Base-by-base conservation (phyloP, 345 rosid genomes). In the Mallotus nudiflorus region DNA sequence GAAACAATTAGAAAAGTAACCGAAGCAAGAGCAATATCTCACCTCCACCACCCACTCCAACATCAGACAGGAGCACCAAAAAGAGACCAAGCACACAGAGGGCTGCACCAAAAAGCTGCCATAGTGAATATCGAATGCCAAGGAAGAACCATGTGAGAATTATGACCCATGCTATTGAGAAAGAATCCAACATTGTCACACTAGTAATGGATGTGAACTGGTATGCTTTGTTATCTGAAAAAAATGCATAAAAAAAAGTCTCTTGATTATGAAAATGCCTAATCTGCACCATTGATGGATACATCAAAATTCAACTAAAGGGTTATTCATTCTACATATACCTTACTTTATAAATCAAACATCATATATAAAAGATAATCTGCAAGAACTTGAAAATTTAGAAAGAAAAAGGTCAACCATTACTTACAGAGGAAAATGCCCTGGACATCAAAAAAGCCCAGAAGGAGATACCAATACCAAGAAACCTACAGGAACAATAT, bases 381-480 rank as follows among this genome's bases (percentile, higher is more conserved):
- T 22, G 14, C 25, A 22, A 5, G 72, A 46, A 48, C 37, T 31
- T 18, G n/a, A 13, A 33, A 40, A 42, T 63, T 4, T 42, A 42
- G 11, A 42, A 42, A 42, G 46, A 42, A 9, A 42, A 42, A 9
- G 46, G 46, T 42, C 46, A 42, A 42, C 11, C 37, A 42, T 8
- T n/a, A 74, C 88, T 73, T 70, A 88, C 88, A 82, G 55, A 84
- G 83, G 73, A 65, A 84, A 71, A 76, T 84, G 37, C 86, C 88
- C 75, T 84, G 84, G 49, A 84, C 88, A 70, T 86, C 90, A 67
- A 81, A 67, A 60, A 81, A 80, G n/a, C 86, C 86, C 18, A 86
- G 69, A 40, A 85, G 81, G n/a, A 84, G 88, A 78, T 84, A 86
- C 88, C 86, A 84, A 57, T 84, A 83, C 88, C 85, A 85, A 66